These are phyloP conservation scores for Sporothrix humicola DNA, from an alignment of 2,329 filamentous ascomycete genomes.

Conservation along the genomic window DNA sequence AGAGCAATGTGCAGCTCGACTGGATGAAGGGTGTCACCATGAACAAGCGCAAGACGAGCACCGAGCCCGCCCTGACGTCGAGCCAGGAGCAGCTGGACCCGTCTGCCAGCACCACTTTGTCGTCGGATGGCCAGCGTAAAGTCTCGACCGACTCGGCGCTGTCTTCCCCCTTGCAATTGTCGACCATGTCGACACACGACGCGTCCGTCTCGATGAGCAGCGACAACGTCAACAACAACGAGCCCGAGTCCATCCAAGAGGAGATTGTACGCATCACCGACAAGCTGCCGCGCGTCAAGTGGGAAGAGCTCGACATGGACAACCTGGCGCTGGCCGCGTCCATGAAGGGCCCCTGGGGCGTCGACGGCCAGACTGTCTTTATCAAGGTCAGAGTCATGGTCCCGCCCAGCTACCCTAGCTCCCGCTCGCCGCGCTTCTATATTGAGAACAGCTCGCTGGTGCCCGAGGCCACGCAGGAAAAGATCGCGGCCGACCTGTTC, in stretches of 20 bases:
- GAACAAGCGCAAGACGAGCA: conserved; percentile 58
- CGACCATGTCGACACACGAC: conserved; percentile 59
- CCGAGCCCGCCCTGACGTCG: conserved; percentile 41
- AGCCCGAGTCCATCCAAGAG: conserved; percentile 67
- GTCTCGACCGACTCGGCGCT: conserved; percentile 36
- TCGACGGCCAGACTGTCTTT: conserved; percentile 61
- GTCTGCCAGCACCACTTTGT: not conserved
- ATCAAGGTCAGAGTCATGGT: conserved; percentile 67
- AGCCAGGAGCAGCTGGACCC: conserved; percentile 29
- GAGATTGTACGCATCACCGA: conserved; percentile 67
- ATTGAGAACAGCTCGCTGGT: conserved; percentile 69
- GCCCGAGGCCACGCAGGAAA: conserved; percentile 59
- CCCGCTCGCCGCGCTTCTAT: conserved; percentile 62
- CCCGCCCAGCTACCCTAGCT: conserved; percentile 63
- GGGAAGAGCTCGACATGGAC: conserved; percentile 69
- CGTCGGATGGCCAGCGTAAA: conserved; percentile 26
- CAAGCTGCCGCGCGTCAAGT: conserved; percentile 67
- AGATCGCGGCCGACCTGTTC: conserved; percentile 61
- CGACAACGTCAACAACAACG: conserved; percentile 67
- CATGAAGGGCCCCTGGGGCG: conserved; percentile 68
- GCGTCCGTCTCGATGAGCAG: conserved; percentile 54
- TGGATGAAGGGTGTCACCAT: conserved; percentile 74
- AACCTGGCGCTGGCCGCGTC: conserved; percentile 64
- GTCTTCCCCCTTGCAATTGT: conserved; percentile 52
- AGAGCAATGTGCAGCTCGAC: conserved; percentile 63